Evolutionary conservation across 306 rosid genomes (phyloP), one percentile per base, ranked within the genome.

Genomic region (Psophocarpus tetragonolobus): DNA sequence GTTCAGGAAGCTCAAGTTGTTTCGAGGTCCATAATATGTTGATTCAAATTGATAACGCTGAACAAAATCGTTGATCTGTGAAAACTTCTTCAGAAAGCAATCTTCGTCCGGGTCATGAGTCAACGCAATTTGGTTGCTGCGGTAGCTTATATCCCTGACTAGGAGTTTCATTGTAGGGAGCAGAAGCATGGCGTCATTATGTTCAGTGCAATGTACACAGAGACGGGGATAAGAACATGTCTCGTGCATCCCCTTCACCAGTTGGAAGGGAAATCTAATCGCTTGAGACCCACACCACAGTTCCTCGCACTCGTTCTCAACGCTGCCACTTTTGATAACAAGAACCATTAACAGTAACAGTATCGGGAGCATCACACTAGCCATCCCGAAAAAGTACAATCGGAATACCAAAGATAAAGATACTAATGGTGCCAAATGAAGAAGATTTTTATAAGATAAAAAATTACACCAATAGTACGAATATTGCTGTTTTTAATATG

Each of bases 21-120:
- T 4, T 27, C 1, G 12, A 0, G 15, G 8, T 56, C 0, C 8
- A 4, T 1, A 0, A 23, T 1, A 1, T 3, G 0, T 0, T 0
- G 0, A 0, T 10, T 54, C n/a, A 54, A 54, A 11, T 4, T 24
- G n/a, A 35, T 57, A 24, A 10, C 3, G 12, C 0, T 24, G 32
- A 12, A 11, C 9, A 4, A 6, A 23, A 11, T 56, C 0, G 9
- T 10, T 56, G 18, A 11, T 11, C 4, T 24, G 63, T 11, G 0
- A 0, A 24, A 56, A 56, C 35, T 24, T 56, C 3, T 12, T 24
- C 8, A 0, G 15, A 4, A 12, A 7, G 35, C 63, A 56, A 2
- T 11, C 12, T 24, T 56, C 12, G 11, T 56, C 63, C 8, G 33
- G 63, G 35, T 56, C 35, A n/a, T n/a, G n/a, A 1, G 0, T 56